These are phyloP conservation scores for Claviceps cyperi DNA, from an alignment of 2,329 filamentous ascomycete genomes.

Conservation along the genomic window DNA sequence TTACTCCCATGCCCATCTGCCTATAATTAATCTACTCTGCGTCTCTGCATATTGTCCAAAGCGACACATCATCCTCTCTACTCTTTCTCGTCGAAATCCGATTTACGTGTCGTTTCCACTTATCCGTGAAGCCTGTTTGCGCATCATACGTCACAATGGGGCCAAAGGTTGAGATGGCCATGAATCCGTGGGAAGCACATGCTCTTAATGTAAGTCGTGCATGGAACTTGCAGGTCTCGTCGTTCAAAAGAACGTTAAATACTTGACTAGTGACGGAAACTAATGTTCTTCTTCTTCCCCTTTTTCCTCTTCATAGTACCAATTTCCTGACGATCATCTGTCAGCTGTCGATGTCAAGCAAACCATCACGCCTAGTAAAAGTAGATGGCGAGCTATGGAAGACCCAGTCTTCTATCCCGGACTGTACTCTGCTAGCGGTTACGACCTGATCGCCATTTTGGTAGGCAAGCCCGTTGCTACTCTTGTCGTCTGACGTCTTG, in stretches of 20 bases:
- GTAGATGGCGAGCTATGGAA: conserved; percentile 15
- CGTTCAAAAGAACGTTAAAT: background rate
- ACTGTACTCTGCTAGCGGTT: conserved; percentile 38
- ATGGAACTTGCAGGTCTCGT: background rate
- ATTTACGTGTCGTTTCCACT: background rate
- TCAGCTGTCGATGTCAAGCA: background rate
- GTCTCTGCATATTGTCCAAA: too few relatives aligned
- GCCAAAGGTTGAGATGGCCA: conserved; percentile 4
- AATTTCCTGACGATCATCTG: conserved; percentile 7
- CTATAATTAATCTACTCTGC: background rate
- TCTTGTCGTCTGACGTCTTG: background rate
- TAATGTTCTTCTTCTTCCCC: background rate
- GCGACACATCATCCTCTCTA: background rate
- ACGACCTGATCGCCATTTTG: conserved; percentile 41
- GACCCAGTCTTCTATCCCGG: conserved; percentile 41
- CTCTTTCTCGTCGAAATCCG: background rate
- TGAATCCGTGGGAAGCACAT: conserved; percentile 22
- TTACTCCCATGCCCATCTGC: background rate
- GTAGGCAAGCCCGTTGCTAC: conserved; percentile 21
- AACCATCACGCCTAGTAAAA: background rate
- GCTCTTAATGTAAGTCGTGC: conserved; percentile 19
- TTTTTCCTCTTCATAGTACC: conserved; percentile 6
- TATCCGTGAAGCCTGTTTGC: background rate
- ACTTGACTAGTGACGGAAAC: background rate
- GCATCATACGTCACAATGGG: background rate